phyloP scores from a whole-genome alignment of 176 grass and related monocot species.

The Paspalum vaginatum region DNA sequence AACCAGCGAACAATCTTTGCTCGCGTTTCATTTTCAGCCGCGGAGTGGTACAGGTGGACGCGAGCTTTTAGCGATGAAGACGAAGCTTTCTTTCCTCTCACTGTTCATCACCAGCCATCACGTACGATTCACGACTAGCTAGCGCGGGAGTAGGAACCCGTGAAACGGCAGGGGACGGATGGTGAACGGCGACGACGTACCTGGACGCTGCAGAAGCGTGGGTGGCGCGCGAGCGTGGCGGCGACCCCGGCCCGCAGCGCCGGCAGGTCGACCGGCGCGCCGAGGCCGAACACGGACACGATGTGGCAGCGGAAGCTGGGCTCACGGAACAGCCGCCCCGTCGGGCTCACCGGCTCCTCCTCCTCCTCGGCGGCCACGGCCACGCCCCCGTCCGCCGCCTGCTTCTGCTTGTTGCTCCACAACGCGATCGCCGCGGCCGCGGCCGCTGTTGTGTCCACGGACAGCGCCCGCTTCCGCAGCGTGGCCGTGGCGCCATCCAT shows the following conservation, averaged over 20 bases:
- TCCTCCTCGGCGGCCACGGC: not conserved
- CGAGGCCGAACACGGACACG: conserved; percentile 56
- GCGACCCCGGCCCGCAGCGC: conserved; percentile 47
- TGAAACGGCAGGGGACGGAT: not conserved
- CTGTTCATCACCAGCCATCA: not conserved
- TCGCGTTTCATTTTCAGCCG: not conserved
- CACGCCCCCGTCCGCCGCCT: not conserved
- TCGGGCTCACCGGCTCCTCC: conserved; percentile 75
- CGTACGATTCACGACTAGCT: not conserved
- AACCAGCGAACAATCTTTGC: too few relatives aligned
- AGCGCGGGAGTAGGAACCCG: not conserved
- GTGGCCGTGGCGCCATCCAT: conserved; percentile 29
- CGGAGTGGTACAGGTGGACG: not conserved
- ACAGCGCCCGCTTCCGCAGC: conserved; percentile 44
- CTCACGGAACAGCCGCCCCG: conserved; percentile 68
- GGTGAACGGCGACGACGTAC: conserved; percentile 24
- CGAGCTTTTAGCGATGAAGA: not conserved
- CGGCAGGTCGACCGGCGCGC: conserved; percentile 45
- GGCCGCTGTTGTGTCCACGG: not conserved
- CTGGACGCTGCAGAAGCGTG: conserved; percentile 83
- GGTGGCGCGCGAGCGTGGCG: conserved; percentile 67
- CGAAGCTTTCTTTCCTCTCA: not conserved
- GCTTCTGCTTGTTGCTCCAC: not conserved
- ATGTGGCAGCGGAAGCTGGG: conserved; percentile 68
- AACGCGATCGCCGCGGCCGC: not conserved